Percentiles rank a stretch among this genome's conserved stretches.
Conservation (phyloP, 1,284 basidiomycete species). For the Sanghuangporus sanghuang region DNA sequence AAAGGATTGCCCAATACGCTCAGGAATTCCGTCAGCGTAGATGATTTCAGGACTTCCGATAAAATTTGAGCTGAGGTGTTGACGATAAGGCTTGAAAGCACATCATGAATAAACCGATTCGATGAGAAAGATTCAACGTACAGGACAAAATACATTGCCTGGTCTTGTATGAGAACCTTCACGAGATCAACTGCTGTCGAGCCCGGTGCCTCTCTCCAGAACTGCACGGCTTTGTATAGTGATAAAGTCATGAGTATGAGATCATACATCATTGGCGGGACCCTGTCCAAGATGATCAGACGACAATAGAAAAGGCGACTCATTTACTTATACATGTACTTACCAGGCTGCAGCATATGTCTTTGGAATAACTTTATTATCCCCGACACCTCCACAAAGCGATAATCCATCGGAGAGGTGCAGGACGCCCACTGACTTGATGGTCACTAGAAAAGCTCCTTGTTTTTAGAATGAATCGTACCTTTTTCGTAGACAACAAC, state of each 20-base stretch:
- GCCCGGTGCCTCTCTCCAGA: background rate
- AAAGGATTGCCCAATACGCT: background rate
- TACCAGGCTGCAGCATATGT: background rate
- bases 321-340: background rate
- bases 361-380: background rate
- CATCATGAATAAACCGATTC: background rate
- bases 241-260: background rate
- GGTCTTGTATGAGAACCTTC: conserved; percentile 1
- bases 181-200: background rate
- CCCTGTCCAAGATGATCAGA: background rate
- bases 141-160: background rate
- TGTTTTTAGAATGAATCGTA: background rate
- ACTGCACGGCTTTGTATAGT: background rate
- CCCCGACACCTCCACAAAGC: background rate
- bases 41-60: background rate
- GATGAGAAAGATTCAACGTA: background rate
- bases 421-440: background rate
- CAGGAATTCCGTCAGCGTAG: background rate
- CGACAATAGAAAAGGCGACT: background rate
- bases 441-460: background rate
- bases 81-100: background rate
- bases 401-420: background rate
- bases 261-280: background rate
- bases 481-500: background rate
- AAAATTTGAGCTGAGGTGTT: background rate